These are phyloP conservation scores for Microcera coccophila DNA, from an alignment of 2,329 filamentous ascomycete genomes.

Conservation along the genomic window DNA sequence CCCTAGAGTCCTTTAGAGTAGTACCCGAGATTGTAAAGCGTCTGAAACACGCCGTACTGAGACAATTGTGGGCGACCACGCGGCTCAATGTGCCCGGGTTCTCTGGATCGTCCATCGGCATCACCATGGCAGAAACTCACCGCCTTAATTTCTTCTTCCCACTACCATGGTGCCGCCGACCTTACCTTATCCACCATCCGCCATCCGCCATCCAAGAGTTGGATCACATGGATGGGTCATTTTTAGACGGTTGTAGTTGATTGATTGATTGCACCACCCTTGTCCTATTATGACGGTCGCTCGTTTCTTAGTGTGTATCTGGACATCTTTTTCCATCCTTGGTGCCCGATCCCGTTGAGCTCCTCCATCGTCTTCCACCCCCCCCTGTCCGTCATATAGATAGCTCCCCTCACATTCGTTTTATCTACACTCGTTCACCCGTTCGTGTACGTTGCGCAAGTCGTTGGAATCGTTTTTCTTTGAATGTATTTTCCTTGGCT, in stretches of 20 bases:
- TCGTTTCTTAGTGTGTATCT: not conserved
- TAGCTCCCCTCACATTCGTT: conserved; percentile 1
- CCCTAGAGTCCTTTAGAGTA: no score
- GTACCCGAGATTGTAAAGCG: no score
- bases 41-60: no score
- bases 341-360: conserved; percentile 8
- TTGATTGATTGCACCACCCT: not conserved
- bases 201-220: not conserved
- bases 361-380: conserved; percentile 6
- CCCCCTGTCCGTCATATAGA: no score
- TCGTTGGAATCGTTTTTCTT: not conserved
- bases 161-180: no score
- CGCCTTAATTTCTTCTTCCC: conserved; percentile 27
- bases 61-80: no score
- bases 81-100: not conserved
- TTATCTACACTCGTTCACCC: not conserved
- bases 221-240: not conserved
- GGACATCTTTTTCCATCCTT: conserved; percentile 20
- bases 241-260: not conserved
- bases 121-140: conserved; percentile 22
- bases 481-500: not conserved
- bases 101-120: not conserved
- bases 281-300: not conserved
- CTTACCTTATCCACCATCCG: not conserved
- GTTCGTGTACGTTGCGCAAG: not conserved